Evolutionary conservation across 139 green algal genomes (phyloP), one percentile per base, ranked within the genome.

Genomic region (Deuterostichococcus epilithicus): DNA sequence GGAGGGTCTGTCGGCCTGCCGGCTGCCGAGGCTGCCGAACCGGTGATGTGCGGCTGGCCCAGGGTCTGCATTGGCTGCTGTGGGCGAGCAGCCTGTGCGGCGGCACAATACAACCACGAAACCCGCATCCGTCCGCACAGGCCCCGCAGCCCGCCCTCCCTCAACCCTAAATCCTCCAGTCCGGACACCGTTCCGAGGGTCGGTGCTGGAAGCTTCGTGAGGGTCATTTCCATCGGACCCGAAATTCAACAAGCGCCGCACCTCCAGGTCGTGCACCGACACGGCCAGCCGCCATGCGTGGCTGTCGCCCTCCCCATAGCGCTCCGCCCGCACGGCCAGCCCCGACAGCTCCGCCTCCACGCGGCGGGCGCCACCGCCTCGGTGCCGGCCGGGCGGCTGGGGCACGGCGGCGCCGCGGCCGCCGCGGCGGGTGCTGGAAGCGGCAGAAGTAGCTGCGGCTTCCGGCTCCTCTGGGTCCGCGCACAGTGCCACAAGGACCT

Each of bases 271-370:
- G 32, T 80, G 76, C 26, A 91, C 58, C 10, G 80, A 82, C 8
- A 90, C 25, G 20, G 74, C 72, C 23, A 82, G 70, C 45, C 86
- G 81, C 36, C 83, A 76, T 18, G 82, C 78, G 2, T 86, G 60
- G 34, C 82, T 78, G 20, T 78, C 76, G 10, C 73, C 76, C 67
- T 32, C 22, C 22, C 39, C 36, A 45, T 78, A 82, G 32, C 65
- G 59, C 44, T 90, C 85, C 5, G 80, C 0, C 26, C 69, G 26
- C n/a, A 88, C 18, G 25, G 33, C 78, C 52, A 88, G 71, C 13
- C 83, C 85, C 63, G 85, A 77, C 32, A 91, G 45, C 59, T 89
- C 83, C 39, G 90, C 30, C 81, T 91, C 85, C 35, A 91, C 30
- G 1, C 85, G 72, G 15, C 83, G 83, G 32, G 82, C 81, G 66